phyloP scores from a whole-genome alignment of 768 basidiomycete species.

The Agaricus sinodeliciosus region DNA sequence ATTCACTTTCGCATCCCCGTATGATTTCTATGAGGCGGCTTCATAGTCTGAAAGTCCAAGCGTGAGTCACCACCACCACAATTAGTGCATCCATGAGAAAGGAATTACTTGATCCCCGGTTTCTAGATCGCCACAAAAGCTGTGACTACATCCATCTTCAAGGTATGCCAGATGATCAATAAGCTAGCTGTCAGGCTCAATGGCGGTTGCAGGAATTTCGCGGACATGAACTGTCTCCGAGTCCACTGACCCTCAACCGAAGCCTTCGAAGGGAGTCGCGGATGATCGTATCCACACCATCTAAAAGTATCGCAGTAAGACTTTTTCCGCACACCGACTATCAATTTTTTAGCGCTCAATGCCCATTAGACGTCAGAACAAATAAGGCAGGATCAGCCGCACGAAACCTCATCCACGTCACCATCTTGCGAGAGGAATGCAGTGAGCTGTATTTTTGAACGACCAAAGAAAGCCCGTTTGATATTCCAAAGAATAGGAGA shows the following conservation, averaged over 20 bases:
- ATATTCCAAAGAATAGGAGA: conserved; percentile 9
- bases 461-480: background rate
- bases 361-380: background rate
- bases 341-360: background rate
- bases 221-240: background rate
- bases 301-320: background rate
- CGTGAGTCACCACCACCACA: background rate
- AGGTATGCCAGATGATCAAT: no score
- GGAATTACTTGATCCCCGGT: no score
- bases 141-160: no score
- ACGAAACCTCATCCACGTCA: background rate
- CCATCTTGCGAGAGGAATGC: background rate
- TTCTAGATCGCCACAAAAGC: no score
- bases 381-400: background rate
- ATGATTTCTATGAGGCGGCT: background rate
- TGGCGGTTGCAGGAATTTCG: background rate
- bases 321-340: background rate
- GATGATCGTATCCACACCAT: background rate
- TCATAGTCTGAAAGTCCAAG: background rate
- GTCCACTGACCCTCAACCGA: background rate
- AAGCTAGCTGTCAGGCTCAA: background rate
- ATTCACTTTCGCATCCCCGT: background rate
- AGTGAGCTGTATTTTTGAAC: background rate
- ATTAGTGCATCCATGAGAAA: no score
- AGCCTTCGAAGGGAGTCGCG: background rate